Evolutionary conservation across 257 asterid species (phyloP), one percentile per base, ranked within the genome.

Genomic region (Nicotiana benthamiana): DNA sequence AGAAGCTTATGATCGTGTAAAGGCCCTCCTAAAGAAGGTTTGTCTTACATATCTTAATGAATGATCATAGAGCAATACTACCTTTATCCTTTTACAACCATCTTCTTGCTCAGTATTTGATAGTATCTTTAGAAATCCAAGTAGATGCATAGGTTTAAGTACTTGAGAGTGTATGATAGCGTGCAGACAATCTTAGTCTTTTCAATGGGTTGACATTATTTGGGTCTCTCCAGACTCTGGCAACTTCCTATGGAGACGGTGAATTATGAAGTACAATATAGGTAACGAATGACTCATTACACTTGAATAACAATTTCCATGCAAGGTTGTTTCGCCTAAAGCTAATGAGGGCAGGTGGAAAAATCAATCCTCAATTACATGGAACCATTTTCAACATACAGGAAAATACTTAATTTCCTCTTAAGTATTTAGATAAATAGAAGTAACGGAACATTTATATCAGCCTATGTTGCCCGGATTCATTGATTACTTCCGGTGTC

Each of bases 1-100:
- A 78, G 98, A 93, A 27, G 97, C 99, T 60, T 93, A 93, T 80
- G 93, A 88, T 85, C 97, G 98, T 27, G 99, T 95, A 46, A 95
- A 92, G 84, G 90, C 93, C 66, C 89, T 95, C 80, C 91, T 95
- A 85, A 90, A 90, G 84, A 93, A 92, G 99, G 99, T 95, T 80
- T 9, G 57, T 77, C n/a, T 81, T 36, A 9, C 26, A 51, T 16
- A n/a, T 61, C 46, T 63, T 32, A 9, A 63, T 59, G 4, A 9
- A 51, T 59, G 4, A 64, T 65, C 70, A 24, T 57, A 28, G 43
- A 36, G 13, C 72, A 6, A 22, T 27, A 62, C 30, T 9, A 36
- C 43, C 36, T 43, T 85, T 20, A 56, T 34, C 65, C n/a, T 77
- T 18, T 17, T 3, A 46, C 48, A 34, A 27, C 26, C 30, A 18